These are phyloP conservation scores for Hygrocybe punicea DNA, from an alignment of 768 basidiomycete species.

Conservation along the genomic window DNA sequence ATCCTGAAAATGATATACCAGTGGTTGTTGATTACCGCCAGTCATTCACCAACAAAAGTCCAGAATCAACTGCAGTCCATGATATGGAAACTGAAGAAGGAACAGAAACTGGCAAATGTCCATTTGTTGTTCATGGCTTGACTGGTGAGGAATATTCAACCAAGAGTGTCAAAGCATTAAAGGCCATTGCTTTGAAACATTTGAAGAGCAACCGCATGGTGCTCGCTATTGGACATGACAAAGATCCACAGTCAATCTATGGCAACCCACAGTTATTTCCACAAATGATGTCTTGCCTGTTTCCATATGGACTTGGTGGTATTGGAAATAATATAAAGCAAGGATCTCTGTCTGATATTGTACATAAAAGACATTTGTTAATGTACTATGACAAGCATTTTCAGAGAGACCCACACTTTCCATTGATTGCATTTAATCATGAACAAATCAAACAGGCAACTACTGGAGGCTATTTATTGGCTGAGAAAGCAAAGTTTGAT, in stretches of 20 bases:
- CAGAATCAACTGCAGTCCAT: slow-evolving; percentile 11
- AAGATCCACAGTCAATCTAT: slow-evolving; percentile 17
- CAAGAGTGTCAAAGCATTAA: slow-evolving; percentile 10
- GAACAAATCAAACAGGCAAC: slow-evolving; percentile 26
- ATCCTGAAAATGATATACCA: slow-evolving; percentile 10
- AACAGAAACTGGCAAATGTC: slow-evolving; percentile 19
- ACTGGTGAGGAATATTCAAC: slow-evolving; percentile 15
- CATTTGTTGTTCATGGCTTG: slow-evolving; percentile 29
- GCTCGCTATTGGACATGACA: slow-evolving; percentile 19
- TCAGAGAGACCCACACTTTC: slow-evolving; percentile 25
- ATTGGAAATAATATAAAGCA: slow-evolving; percentile 15
- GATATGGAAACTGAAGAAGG: slow-evolving; percentile 24
- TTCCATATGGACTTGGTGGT: slow-evolving; percentile 38
- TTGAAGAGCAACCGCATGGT: slow-evolving; percentile 13
- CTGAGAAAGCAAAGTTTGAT: slow-evolving; percentile 25
- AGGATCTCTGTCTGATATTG: slow-evolving; percentile 10
- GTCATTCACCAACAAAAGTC: slow-evolving; percentile 1
- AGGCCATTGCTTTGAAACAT: slow-evolving; percentile 17
- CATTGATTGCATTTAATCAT: slow-evolving; percentile 30
- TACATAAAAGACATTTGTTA: slow-evolving; percentile 19
- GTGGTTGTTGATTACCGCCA: slow-evolving; percentile 15
- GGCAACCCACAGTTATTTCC: slow-evolving; percentile 30
- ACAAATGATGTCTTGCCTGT: slow-evolving; percentile 36
- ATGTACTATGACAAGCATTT: slow-evolving; percentile 33
- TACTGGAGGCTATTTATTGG: slow-evolving; percentile 26